phyloP scores from a whole-genome alignment of 306 rosid genomes.

The Acacia confusa region DNA sequence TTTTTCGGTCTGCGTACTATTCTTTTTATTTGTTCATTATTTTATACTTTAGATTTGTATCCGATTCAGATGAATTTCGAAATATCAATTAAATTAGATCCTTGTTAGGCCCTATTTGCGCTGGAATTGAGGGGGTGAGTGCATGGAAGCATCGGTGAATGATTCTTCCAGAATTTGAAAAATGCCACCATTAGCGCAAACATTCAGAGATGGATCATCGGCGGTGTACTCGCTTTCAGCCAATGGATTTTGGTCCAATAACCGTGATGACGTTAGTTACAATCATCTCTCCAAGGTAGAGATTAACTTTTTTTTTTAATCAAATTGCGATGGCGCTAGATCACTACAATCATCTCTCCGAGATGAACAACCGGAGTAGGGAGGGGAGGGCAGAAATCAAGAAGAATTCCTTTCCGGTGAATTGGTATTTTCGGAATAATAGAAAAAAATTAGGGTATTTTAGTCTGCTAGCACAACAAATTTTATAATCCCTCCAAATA shows the following conservation, averaged over 20 bases:
- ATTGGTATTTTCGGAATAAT: too few species aligned
- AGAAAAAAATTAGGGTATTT: too few species aligned
- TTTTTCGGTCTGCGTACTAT: slow-evolving; percentile 33
- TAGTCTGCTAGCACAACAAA: too few species aligned
- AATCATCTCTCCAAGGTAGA: slow-evolving; percentile 62
- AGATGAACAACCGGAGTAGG: too few species aligned
- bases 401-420: too few species aligned
- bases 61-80: slow-evolving; percentile 37
- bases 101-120: slow-evolving; percentile 5
- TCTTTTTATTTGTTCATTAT: slow-evolving; percentile 22
- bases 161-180: slow-evolving; percentile 51
- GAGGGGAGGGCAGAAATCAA: too few species aligned
- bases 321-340: slow-evolving; percentile 15
- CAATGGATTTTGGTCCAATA: slow-evolving; percentile 89
- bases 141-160: slow-evolving; percentile 43
- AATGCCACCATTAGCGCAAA: slow-evolving; percentile 87
- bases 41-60: slow-evolving; percentile 25
- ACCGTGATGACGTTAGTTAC: slow-evolving; percentile 63
- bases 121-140: background rate
- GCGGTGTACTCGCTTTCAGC: slow-evolving; percentile 55
- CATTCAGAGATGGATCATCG: slow-evolving; percentile 58
- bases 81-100: slow-evolving; percentile 44
- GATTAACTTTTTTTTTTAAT: slow-evolving; percentile 5
- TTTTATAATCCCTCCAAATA: too few species aligned
- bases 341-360: too few species aligned